These are phyloP conservation scores for Eragrostis tef DNA, from an alignment of 202 grass and related monocot species.

Conservation along the genomic window DNA sequence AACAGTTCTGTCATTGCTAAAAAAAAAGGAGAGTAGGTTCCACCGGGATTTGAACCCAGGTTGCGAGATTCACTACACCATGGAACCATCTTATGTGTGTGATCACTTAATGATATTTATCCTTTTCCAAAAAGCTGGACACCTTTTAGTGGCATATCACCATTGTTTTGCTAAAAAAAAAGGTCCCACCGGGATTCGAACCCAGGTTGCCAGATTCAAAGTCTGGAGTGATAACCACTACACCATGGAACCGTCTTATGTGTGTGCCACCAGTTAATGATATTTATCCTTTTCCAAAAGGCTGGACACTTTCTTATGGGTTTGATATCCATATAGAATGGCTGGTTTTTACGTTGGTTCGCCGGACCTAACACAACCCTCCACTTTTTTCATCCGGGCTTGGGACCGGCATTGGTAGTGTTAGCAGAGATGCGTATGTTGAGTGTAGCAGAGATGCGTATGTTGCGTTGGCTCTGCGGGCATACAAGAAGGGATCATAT, in stretches of 20 bases:
- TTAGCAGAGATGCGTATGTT: too few relatives aligned
- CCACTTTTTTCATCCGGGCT: too few relatives aligned
- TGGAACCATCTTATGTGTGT: slow-evolving; percentile 52
- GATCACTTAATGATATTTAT: neutral
- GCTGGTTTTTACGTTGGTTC: too few relatives aligned
- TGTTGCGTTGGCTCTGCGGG: too few relatives aligned
- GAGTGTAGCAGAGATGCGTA: too few relatives aligned
- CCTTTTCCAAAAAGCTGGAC: neutral
- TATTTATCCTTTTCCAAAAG: neutral
- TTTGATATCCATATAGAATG: too few relatives aligned
- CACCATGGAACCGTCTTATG: slow-evolving; percentile 64
- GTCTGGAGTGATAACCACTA: slow-evolving; percentile 92
- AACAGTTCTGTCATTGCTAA: neutral
- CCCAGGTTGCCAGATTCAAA: slow-evolving; percentile 92
- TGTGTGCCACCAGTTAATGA: neutral
- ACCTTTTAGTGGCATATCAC: neutral
- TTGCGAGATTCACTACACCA: slow-evolving; percentile 86
- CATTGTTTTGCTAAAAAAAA: neutral
- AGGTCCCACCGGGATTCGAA: slow-evolving; percentile 81
- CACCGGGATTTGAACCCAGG: slow-evolving; percentile 79
- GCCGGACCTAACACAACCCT: too few relatives aligned
- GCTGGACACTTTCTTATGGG: neutral
- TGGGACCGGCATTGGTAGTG: too few relatives aligned
- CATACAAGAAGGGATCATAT: too few relatives aligned
- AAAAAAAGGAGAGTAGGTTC: slow-evolving; percentile 50